A percentile compares a stretch with the other conserved stretches of the same genome.
Evolutionary conservation across 805 yeast species (phyloP).

Genomic region (Torulaspora microellipsoides): DNA sequence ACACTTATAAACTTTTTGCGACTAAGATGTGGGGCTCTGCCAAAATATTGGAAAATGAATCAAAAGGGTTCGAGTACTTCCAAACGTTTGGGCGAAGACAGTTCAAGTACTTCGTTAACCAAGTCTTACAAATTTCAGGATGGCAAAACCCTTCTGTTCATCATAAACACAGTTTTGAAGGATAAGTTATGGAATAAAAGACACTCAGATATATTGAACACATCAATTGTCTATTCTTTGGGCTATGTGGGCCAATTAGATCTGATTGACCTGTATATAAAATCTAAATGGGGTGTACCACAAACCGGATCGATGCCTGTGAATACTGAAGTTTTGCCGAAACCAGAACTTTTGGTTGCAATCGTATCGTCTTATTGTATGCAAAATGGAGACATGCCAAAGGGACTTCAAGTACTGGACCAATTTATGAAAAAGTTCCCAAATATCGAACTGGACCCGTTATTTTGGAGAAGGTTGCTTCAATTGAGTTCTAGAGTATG

Average conservation of each 20-base stretch:
- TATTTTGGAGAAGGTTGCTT: slow-evolving; percentile 28
- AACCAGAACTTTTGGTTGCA: slow-evolving; percentile 19
- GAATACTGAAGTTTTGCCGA: slow-evolving; percentile 13
- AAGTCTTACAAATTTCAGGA: slow-evolving; percentile 14
- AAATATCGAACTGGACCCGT: slow-evolving; percentile 14
- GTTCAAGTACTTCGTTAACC: slow-evolving; percentile 1
- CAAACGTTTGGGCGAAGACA: slow-evolving; percentile 7
- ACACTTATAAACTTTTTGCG: slow-evolving; percentile 22
- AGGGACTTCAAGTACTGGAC: slow-evolving; percentile 18
- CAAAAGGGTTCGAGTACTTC: neutral
- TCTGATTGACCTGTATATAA: slow-evolving; percentile 18
- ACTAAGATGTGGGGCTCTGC: slow-evolving; percentile 28
- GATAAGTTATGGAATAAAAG: slow-evolving; percentile 10
- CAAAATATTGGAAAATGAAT: slow-evolving; percentile 18
- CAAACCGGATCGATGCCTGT: neutral
- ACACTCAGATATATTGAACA: slow-evolving; percentile 15
- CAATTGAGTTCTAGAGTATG: slow-evolving; percentile 18
- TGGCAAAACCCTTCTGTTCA: slow-evolving; percentile 10
- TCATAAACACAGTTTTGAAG: slow-evolving; percentile 12
- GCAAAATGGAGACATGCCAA: slow-evolving; percentile 12
- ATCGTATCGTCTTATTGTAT: slow-evolving; percentile 21
- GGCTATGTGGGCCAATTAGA: slow-evolving; percentile 20
- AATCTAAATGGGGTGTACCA: slow-evolving; percentile 19
- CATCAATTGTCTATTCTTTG: slow-evolving; percentile 25
- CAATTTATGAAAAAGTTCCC: slow-evolving; percentile 21